A percentile compares a stretch with the other conserved stretches of the same genome.
phyloP scores from a whole-genome alignment of 495 filamentous ascomycete species.

The Neurospora sp. region DNA sequence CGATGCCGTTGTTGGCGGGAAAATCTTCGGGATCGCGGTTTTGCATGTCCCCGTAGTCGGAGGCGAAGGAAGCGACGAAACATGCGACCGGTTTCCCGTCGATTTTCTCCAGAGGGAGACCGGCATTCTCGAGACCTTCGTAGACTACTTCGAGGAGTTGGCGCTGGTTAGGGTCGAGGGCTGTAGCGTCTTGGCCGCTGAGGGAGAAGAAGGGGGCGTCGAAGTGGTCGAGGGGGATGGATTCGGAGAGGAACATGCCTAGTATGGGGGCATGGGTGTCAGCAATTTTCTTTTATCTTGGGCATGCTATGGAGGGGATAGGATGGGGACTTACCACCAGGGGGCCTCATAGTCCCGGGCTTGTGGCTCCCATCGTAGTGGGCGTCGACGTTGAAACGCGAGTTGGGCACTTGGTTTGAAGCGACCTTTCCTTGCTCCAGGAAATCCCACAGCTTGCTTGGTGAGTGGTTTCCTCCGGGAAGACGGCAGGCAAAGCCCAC shows the following conservation, averaged over 20 bases:
- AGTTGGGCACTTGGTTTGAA: background rate
- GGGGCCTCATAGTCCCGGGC: slow-evolving; percentile 6
- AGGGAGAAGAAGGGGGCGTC: slow-evolving; percentile 12
- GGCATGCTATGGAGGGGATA: no score
- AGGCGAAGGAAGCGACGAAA: slow-evolving; percentile 64
- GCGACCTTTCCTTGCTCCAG: slow-evolving; percentile 6
- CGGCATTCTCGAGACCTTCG: slow-evolving; percentile 69
- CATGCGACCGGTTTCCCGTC: slow-evolving; percentile 61
- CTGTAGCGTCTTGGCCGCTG: background rate
- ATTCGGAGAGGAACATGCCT: background rate
- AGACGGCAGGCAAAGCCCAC: slow-evolving; percentile 15
- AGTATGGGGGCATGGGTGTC: no score
- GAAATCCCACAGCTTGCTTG: slow-evolving; percentile 12
- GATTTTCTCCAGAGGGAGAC: slow-evolving; percentile 59
- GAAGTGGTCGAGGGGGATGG: slow-evolving; percentile 3
- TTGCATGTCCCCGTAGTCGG: slow-evolving; percentile 50
- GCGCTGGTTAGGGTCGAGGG: slow-evolving; percentile 57
- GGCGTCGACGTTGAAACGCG: slow-evolving; percentile 6
- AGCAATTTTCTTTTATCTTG: no score
- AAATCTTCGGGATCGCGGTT: slow-evolving; percentile 13
- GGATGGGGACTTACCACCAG: slow-evolving; percentile 7
- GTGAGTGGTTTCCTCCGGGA: slow-evolving; percentile 9
- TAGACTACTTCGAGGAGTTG: slow-evolving; percentile 54
- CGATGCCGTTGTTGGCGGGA: slow-evolving; percentile 18
- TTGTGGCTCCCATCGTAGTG: slow-evolving; percentile 11